phyloP scores from a whole-genome alignment of 176 grass and related monocot species.

The Rhynchospora tenuis region DNA sequence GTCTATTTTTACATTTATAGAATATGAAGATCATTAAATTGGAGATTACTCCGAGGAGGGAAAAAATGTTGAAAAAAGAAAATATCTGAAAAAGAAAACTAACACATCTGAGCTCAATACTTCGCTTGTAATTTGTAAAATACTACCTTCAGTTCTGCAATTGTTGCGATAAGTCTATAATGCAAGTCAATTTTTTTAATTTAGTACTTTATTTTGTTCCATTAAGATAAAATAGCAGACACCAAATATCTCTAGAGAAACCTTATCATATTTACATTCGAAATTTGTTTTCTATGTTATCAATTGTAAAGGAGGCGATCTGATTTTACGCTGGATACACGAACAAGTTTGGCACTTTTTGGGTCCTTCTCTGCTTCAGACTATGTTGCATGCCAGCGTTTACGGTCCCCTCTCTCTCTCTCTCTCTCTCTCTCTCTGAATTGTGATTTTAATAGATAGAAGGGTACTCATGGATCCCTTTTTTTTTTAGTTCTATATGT shows the following conservation, averaged over 20 bases:
- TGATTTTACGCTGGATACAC: slow-evolving; percentile 71
- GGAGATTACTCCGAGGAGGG: neutral
- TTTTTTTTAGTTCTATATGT: slow-evolving; percentile 22
- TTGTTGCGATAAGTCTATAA: neutral
- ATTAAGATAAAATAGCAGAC: neutral
- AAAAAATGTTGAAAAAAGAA: neutral
- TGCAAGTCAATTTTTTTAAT: neutral
- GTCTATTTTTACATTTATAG: neutral
- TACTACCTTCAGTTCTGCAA: neutral
- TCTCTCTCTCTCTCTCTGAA: neutral
- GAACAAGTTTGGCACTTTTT: slow-evolving; percentile 85
- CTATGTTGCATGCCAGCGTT: slow-evolving; percentile 80
- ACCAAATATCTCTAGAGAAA: neutral
- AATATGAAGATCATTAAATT: neutral
- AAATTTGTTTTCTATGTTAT: neutral
- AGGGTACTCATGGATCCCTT: neutral
- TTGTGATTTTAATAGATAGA: slow-evolving; percentile 13
- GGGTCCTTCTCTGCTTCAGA: slow-evolving; percentile 71
- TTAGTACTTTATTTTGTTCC: neutral
- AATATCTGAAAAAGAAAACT: neutral
- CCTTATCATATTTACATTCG: neutral
- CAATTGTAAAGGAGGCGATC: slow-evolving; percentile 41
- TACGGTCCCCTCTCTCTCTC: slow-evolving; percentile 72
- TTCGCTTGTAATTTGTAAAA: neutral
- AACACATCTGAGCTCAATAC: neutral